A percentile compares a stretch with the other conserved stretches of the same genome.
These are phyloP conservation scores for Colletotrichum musicola DNA, from an alignment of 2,329 filamentous ascomycete species.

Conservation along the genomic window DNA sequence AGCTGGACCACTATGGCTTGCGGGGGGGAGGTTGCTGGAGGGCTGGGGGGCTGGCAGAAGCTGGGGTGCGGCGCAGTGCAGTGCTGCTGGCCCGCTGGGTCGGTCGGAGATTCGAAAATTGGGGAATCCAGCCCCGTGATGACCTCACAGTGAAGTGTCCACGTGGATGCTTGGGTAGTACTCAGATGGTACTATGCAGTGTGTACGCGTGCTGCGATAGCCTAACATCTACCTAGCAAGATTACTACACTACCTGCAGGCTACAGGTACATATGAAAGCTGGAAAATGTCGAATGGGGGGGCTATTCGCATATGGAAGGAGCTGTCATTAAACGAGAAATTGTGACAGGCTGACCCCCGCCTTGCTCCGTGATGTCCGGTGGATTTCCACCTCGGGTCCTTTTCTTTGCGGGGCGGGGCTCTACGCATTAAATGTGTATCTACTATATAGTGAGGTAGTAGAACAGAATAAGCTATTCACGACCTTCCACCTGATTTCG, in stretches of 20 bases:
- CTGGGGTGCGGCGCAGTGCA: slow-evolving; percentile 24
- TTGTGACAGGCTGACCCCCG: slow-evolving; percentile 4
- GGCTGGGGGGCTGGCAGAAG: slow-evolving; percentile 21
- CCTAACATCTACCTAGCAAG: neutral
- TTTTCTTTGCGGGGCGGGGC: too few relatives aligned
- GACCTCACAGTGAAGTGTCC: slow-evolving; percentile 34
- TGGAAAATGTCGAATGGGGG: neutral
- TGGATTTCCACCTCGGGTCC: too few relatives aligned
- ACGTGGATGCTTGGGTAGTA: slow-evolving; percentile 13
- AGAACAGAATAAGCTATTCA: too few relatives aligned
- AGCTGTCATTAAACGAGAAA: slow-evolving; percentile 15
- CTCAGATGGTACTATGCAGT: neutral
- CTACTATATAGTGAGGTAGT: too few relatives aligned
- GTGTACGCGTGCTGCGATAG: neutral
- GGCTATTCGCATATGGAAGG: slow-evolving; percentile 7
- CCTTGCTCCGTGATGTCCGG: slow-evolving; percentile 1
- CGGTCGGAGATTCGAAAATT: slow-evolving; percentile 30
- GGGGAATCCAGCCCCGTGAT: slow-evolving; percentile 31
- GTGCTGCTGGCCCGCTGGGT: neutral
- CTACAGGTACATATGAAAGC: neutral
- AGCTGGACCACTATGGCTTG: slow-evolving; percentile 26
- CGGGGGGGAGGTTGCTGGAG: slow-evolving; percentile 29
- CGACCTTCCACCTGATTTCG: too few relatives aligned
- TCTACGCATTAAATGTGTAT: too few relatives aligned
- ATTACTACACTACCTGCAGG: too few relatives aligned